Evolutionary conservation across 345 rosid genomes (phyloP), one percentile per base, ranked within the genome.

Genomic region (Boechera divaricarpa): DNA sequence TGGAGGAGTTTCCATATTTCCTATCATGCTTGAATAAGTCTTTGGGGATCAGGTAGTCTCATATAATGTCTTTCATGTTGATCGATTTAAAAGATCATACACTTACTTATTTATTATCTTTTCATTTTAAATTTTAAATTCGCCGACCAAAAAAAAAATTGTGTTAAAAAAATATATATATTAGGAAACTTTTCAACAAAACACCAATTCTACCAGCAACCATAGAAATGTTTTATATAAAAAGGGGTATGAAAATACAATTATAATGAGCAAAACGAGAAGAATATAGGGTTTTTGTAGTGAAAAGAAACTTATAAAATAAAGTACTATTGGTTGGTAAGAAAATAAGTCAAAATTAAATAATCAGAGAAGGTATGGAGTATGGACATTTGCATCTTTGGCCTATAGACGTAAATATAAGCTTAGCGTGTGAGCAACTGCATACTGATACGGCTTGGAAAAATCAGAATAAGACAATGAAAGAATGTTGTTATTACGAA

Each of bases 391-490:
- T 58, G 47, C 16, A 18, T 39, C 12, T 67, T 76, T 76, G 61
- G 38, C 16, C 10, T 51, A 13, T 66, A 13, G 10, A 29, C 29
- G 42, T 29, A 75, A 7, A 59, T 39, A 35, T 52, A 69, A 35
- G 69, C 32, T 58, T 60, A 69, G 63, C 74, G 79, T 76, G 79
- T 76, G 75, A 70, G 69, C 79, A 76, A 76, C 63, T 61, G 36
- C 59, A 68, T 51, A 67, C 16, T 32, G 56, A 74, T 73, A 32
- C 39, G 67, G 31, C 54, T 67, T 75, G 69, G 28, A 74, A 69
- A 60, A 69, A 31, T 60, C 56, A 41, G 49, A 42, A 61, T 2
- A 54, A 42, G 57, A 61, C 69, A 76, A 69, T 2, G 63, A 61
- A 32, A 61, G 41, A 60, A 52, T 69, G 56, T 69, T 61, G 80